A percentile compares a stretch with the other conserved stretches of the same genome.
These are phyloP conservation scores for Fusarium clavum DNA, from an alignment of 2,329 filamentous ascomycete species.

Conservation along the genomic window DNA sequence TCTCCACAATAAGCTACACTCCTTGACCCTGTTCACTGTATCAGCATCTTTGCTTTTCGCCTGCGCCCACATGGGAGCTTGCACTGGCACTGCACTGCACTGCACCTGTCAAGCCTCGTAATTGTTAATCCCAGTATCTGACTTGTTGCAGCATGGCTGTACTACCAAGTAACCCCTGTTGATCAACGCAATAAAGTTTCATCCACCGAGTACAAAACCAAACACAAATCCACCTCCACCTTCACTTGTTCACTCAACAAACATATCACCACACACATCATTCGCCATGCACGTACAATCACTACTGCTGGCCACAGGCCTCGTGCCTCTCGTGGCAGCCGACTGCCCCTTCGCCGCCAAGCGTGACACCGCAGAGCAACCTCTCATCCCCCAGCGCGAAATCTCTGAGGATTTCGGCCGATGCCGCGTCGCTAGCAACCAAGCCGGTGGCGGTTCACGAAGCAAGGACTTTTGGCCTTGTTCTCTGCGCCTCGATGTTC, in stretches of 20 bases:
- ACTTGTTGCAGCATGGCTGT: conserved; percentile 16
- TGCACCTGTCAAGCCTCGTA: conserved; percentile 7
- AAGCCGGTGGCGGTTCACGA: conserved; percentile 72
- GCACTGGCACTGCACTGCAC: background rate
- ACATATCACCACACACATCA: background rate
- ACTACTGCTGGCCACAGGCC: conserved; percentile 36
- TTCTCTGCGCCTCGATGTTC: conserved; percentile 74
- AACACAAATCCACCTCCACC: conserved; percentile 16
- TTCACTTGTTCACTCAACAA: background rate
- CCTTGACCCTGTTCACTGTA: conserved; percentile 6
- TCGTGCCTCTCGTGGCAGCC: conserved; percentile 31
- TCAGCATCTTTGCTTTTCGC: background rate
- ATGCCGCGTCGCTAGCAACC: conserved; percentile 49
- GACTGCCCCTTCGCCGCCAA: conserved; percentile 41
- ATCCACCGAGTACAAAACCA: conserved; percentile 28
- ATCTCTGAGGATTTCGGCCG: conserved; percentile 38
- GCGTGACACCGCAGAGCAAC: conserved; percentile 11
- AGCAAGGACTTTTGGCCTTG: conserved; percentile 83
- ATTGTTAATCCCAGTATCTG: conserved; percentile 17
- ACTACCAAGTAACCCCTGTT: conserved; percentile 29
- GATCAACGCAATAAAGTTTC: conserved; percentile 15
- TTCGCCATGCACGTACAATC: conserved; percentile 31
- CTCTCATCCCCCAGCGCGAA: conserved; percentile 26
- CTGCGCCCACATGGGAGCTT: background rate
- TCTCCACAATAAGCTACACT: background rate